A percentile compares a stretch with the other conserved stretches of the same genome.
These are phyloP conservation scores for Pezicula neosporulosa DNA, from an alignment of 2,329 filamentous ascomycete genomes.

Conservation along the genomic window DNA sequence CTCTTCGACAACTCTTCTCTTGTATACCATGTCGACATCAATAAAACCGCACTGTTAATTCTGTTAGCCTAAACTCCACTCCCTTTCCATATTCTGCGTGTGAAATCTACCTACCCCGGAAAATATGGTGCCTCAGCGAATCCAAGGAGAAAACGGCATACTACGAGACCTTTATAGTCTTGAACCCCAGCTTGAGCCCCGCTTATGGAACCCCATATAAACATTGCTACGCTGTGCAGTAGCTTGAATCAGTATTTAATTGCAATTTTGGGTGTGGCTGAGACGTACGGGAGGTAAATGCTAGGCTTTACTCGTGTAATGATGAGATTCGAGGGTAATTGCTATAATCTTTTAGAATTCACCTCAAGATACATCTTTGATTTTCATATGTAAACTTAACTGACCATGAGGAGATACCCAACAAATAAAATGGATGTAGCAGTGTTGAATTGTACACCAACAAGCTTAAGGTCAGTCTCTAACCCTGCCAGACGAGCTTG, in stretches of 20 bases:
- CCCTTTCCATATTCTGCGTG: background rate
- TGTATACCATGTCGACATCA: conserved; percentile 43
- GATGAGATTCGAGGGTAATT: conserved; percentile 35
- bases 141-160: conserved; percentile 39
- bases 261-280: too few species aligned
- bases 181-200: conserved; percentile 34
- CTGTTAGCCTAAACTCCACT: conserved; percentile 17
- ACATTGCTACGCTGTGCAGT: background rate
- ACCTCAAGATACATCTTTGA: too few species aligned
- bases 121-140: conserved; percentile 35
- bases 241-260: too few species aligned
- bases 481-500: too few species aligned
- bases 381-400: too few species aligned
- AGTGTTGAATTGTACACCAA: background rate
- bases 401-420: conserved; percentile 17
- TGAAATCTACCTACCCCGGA: background rate
- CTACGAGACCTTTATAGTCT: conserved; percentile 34
- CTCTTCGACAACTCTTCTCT: conserved; percentile 30
- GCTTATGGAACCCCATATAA: conserved; percentile 44
- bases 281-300: background rate
- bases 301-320: conserved; percentile 22
- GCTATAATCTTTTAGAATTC: too few species aligned
- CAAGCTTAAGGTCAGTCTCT: too few species aligned
- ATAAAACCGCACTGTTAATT: conserved; percentile 38
- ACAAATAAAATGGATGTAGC: conserved; percentile 24